Percentiles rank a stretch among this genome's conserved stretches.
Evolutionary conservation across 768 basidiomycete species (phyloP).

Genomic region (Jaapia argillacea): DNA sequence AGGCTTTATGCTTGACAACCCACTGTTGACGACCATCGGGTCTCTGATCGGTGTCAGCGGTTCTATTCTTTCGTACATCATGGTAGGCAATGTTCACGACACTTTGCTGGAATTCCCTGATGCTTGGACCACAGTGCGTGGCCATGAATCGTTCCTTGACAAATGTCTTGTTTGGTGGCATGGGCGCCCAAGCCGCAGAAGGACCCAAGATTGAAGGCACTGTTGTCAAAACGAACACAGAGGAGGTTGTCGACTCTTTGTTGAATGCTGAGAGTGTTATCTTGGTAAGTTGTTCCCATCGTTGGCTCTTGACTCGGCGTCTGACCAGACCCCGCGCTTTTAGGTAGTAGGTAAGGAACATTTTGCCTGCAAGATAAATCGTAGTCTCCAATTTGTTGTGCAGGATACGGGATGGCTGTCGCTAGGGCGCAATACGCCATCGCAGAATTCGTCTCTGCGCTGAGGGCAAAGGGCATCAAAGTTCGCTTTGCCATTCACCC

Average conservation of each 20-base stretch:
- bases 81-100: conserved; percentile 40
- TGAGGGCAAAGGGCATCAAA: conserved; percentile 65
- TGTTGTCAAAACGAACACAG: conserved; percentile 68
- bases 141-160: conserved; percentile 85
- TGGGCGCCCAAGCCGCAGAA: conserved; percentile 44
- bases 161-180: conserved; percentile 87
- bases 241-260: conserved; percentile 74
- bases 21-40: conserved; percentile 74
- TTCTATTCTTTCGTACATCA: conserved; percentile 86
- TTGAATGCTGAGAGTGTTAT: conserved; percentile 78
- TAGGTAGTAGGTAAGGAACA: background rate
- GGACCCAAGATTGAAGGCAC: conserved; percentile 74
- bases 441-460: conserved; percentile 63
- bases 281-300: conserved; percentile 30
- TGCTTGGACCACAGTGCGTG: conserved; percentile 48
- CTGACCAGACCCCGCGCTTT: background rate
- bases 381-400: background rate
- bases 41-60: conserved; percentile 86
- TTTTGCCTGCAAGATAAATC: background rate
- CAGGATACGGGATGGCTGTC: conserved; percentile 85
- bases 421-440: conserved; percentile 79
- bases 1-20: conserved; percentile 87
- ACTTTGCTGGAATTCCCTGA: conserved; percentile 1
- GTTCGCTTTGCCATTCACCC: conserved; percentile 86
- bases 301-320: background rate